These are phyloP conservation scores for Scedosporium boydii DNA, from an alignment of 2,329 filamentous ascomycete species.

Conservation along the genomic window DNA sequence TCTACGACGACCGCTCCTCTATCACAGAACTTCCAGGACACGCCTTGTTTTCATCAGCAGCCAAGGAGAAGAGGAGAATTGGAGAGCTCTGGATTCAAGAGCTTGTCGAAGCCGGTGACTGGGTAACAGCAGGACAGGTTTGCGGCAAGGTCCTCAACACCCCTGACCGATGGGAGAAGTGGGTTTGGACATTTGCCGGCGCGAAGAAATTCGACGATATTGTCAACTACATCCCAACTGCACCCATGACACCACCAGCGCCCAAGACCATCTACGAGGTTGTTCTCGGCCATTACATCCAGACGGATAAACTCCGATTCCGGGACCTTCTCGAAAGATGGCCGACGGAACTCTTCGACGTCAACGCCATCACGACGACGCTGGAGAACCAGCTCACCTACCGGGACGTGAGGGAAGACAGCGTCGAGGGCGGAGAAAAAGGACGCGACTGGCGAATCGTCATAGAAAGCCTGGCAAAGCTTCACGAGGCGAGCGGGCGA, in stretches of 20 bases:
- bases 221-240: slow-evolving; percentile 68
- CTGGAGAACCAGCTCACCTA: slow-evolving; percentile 76
- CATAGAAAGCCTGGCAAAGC: slow-evolving; percentile 73
- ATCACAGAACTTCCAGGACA: slow-evolving; percentile 8
- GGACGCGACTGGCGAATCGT: slow-evolving; percentile 82
- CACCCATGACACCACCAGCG: slow-evolving; percentile 68
- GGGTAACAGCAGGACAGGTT: slow-evolving; percentile 67
- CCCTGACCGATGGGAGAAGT: slow-evolving; percentile 82
- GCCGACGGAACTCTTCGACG: slow-evolving; percentile 77
- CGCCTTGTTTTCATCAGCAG: slow-evolving; percentile 53
- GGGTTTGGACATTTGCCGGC: slow-evolving; percentile 86
- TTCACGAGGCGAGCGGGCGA: slow-evolving; percentile 74
- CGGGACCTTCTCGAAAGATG: slow-evolving; percentile 72
- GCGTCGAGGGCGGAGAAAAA: slow-evolving; percentile 60
- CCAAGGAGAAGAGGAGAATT: slow-evolving; percentile 82
- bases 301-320: slow-evolving; percentile 64
- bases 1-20: slow-evolving; percentile 57
- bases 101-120: slow-evolving; percentile 64
- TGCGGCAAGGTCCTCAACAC: slow-evolving; percentile 76
- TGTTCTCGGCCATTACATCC: slow-evolving; percentile 80
- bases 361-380: slow-evolving; percentile 63
- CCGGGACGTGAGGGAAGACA: slow-evolving; percentile 65
- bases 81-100: slow-evolving; percentile 92
- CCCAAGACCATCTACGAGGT: slow-evolving; percentile 80
- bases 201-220: slow-evolving; percentile 86